phyloP scores from a whole-genome alignment of 495 filamentous ascomycete species.

The Letharia lupina region DNA sequence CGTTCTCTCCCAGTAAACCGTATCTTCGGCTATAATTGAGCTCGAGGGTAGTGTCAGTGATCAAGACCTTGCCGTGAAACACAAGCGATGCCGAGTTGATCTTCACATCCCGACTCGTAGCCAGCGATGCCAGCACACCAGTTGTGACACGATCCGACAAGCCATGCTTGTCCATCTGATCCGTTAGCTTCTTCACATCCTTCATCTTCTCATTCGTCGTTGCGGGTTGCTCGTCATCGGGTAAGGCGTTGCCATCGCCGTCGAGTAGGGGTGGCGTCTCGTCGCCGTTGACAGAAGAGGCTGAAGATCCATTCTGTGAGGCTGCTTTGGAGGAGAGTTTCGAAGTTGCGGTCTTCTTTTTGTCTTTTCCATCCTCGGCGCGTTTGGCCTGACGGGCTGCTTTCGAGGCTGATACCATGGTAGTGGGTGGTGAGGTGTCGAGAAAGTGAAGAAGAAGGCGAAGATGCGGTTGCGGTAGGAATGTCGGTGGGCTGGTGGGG shows the following conservation, averaged over 20 bases:
- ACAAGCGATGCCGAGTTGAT: slow-evolving; percentile 87
- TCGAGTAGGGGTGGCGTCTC: slow-evolving; percentile 53
- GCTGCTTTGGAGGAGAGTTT: slow-evolving; percentile 58
- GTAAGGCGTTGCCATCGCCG: slow-evolving; percentile 48
- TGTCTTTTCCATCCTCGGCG: slow-evolving; percentile 59
- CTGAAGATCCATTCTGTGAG: slow-evolving; percentile 56
- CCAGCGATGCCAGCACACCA: slow-evolving; percentile 82
- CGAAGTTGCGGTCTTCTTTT: slow-evolving; percentile 64
- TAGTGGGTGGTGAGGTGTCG: slow-evolving; percentile 21
- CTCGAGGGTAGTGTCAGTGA: slow-evolving; percentile 87
- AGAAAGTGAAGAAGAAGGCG: slow-evolving; percentile 12
- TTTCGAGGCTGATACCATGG: slow-evolving; percentile 91
- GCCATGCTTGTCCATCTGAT: slow-evolving; percentile 93
- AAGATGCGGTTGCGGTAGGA: slow-evolving; percentile 14
- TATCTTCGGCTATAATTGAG: slow-evolving; percentile 89
- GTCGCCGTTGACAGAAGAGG: slow-evolving; percentile 62
- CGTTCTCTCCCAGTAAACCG: slow-evolving; percentile 95
- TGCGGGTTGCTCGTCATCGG: slow-evolving; percentile 55
- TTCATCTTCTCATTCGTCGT: slow-evolving; percentile 64
- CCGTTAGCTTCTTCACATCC: slow-evolving; percentile 68
- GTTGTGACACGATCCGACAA: slow-evolving; percentile 97
- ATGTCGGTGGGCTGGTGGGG: slow-evolving; percentile 32
- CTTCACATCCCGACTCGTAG: slow-evolving; percentile 85
- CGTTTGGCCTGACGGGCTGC: slow-evolving; percentile 95
- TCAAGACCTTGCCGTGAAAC: slow-evolving; percentile 94